Evolutionary conservation across 495 filamentous ascomycete species (phyloP), one percentile per base, ranked within the genome.

Genomic region (Ascodesmis nigricans): DNA sequence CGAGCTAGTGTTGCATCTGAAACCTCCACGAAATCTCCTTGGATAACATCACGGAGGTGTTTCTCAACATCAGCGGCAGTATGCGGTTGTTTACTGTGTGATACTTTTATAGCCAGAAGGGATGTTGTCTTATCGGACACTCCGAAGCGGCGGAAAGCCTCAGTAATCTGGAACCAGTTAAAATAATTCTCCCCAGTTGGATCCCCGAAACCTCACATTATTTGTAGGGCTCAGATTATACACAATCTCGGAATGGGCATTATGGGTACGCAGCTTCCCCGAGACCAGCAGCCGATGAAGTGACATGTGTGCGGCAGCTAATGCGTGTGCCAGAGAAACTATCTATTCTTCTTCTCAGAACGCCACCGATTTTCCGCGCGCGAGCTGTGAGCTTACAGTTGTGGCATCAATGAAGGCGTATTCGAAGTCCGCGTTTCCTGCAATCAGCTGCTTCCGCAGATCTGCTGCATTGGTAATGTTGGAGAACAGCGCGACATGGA

Each of bases 191-290:
- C 3, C 15, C 7, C 17, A 27, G n/a, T n/a, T n/a, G n/a, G n/a
- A n/a, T n/a, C n/a, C n/a, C n/a, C n/a, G 13, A 27, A 36, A 10
- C 26, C 49, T 11, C 48, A 87, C 83, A 56, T 95, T 95, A 43
- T 84, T 93, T 31, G 76, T 79, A 0, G 74, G 64, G 33, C 69
- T 78, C 6, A 99, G 57, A 8, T 69, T 71, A 45, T 78, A 77
- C 2, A 99, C 83, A 38, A 80, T 78, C 53, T 95, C 87, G 0
- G 82, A 87, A 46, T 95, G 87, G 7, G 93, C 72, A 49, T 92
- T 95, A 22, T 72, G 67, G 16, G 78, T 87, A 44, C 69, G 72
- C 20, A 84, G 56, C 15, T 69, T 66, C 0, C 58, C 58, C 26
- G 44, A 50, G 31, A 66, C 59, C 10, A 70, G 36, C 20, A 65